These are phyloP conservation scores for Helichrysum umbraculigerum DNA, from an alignment of 129 eudicot species.

Conservation along the genomic window DNA sequence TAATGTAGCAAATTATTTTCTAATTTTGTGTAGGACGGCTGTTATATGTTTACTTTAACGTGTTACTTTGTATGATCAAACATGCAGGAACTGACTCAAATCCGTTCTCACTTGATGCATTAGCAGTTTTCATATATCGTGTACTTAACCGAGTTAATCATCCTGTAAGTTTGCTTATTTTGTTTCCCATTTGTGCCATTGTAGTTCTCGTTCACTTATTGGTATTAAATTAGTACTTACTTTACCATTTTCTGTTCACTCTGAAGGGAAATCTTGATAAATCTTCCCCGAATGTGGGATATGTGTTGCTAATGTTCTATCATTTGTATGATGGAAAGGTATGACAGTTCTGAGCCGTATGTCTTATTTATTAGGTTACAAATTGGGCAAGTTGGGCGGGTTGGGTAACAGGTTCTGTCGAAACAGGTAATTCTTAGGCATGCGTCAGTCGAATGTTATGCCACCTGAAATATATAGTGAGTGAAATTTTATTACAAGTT, in stretches of 20 bases:
- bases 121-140: conserved; percentile 79
- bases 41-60: neutral
- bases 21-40: neutral
- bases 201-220: conserved; percentile 18
- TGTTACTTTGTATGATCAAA: conserved; percentile 14
- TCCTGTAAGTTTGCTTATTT: conserved; percentile 59
- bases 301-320: conserved; percentile 90
- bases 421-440: neutral
- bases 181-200: neutral
- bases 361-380: neutral
- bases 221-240: conserved; percentile 19
- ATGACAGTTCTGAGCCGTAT: neutral
- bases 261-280: conserved; percentile 91
- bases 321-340: conserved; percentile 97
- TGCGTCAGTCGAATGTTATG: neutral
- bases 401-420: neutral
- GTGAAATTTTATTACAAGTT: neutral
- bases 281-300: conserved; percentile 84
- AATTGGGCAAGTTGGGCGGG: neutral
- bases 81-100: conserved; percentile 86
- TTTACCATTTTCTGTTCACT: conserved; percentile 16
- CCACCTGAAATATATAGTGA: neutral
- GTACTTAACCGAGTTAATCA: conserved; percentile 89
- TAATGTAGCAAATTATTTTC: neutral
- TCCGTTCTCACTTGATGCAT: conserved; percentile 91